These are phyloP conservation scores for Anthoceros angustus DNA, from an alignment of 225 moss, liverwort and hornwort genomes.

Conservation along the genomic window DNA sequence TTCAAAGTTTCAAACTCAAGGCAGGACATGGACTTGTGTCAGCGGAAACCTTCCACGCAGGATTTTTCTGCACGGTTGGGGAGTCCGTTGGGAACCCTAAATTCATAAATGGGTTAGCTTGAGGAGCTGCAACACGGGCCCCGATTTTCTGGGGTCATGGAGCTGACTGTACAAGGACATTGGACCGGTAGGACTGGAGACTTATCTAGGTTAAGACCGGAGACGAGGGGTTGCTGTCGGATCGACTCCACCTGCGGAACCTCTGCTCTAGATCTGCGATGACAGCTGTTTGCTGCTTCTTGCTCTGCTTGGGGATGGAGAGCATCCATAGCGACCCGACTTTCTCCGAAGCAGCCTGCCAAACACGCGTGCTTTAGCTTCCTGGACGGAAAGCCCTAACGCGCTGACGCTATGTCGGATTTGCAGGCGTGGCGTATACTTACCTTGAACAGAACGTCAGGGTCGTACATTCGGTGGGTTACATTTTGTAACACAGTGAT, in stretches of 20 bases:
- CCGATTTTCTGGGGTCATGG: no score
- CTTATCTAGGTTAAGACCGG: neutral
- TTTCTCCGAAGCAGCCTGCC: slow-evolving; percentile 80
- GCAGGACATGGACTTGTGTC: no score
- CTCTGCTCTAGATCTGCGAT: slow-evolving; percentile 64
- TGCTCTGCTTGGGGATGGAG: slow-evolving; percentile 66
- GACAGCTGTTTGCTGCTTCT: slow-evolving; percentile 66
- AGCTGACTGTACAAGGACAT: neutral
- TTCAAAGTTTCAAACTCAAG: no score
- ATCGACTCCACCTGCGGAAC: neutral
- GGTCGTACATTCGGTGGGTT: slow-evolving; percentile 63
- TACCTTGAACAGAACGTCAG: slow-evolving; percentile 78
- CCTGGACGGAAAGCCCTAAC: neutral
- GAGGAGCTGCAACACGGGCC: no score
- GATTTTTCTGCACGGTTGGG: no score
- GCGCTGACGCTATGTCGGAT: no score
- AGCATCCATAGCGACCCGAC: slow-evolving; percentile 62
- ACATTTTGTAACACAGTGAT: slow-evolving; percentile 74
- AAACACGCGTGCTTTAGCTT: neutral
- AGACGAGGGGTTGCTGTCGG: neutral
- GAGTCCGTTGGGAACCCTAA: no score
- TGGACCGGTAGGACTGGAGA: neutral
- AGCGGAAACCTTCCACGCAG: no score
- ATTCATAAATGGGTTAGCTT: no score
- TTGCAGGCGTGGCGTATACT: neutral